phyloP scores from a whole-genome alignment of 495 filamentous ascomycete species.

The Penicillium longicatenatum region DNA sequence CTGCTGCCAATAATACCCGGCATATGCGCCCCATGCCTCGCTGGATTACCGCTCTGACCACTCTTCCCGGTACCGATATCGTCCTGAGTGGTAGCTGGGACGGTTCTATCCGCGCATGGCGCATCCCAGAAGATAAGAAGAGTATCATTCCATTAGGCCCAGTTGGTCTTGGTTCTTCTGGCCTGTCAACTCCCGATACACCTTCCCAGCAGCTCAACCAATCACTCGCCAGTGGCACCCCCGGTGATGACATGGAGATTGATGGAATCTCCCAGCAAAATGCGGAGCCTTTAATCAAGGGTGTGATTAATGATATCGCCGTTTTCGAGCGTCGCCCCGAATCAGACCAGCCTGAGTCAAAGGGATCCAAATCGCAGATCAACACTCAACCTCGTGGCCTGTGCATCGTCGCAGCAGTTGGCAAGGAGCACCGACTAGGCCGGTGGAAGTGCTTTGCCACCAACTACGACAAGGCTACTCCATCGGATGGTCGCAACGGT shows the following conservation, averaged over 20 bases:
- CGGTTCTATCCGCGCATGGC: slow-evolving; percentile 83
- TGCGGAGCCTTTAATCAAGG: slow-evolving; percentile 54
- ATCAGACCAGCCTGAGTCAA: slow-evolving; percentile 25
- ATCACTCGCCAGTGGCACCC: slow-evolving; percentile 32
- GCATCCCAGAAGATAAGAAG: slow-evolving; percentile 77
- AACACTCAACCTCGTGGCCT: slow-evolving; percentile 58
- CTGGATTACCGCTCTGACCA: slow-evolving; percentile 86
- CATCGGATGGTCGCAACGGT: slow-evolving; percentile 69
- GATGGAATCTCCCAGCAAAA: slow-evolving; percentile 20
- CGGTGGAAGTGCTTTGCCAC: slow-evolving; percentile 63
- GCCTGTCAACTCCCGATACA: slow-evolving; percentile 28
- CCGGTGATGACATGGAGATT: slow-evolving; percentile 27
- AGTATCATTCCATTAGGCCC: slow-evolving; percentile 71
- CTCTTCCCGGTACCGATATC: slow-evolving; percentile 83
- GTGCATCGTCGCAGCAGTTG: slow-evolving; percentile 78
- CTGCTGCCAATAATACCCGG: slow-evolving; percentile 56
- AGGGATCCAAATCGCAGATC: slow-evolving; percentile 57
- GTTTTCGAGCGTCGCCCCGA: slow-evolving; percentile 66
- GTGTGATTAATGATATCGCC: slow-evolving; percentile 82
- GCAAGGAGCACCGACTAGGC: slow-evolving; percentile 82
- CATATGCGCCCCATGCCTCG: slow-evolving; percentile 58
- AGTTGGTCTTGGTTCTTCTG: slow-evolving; percentile 48
- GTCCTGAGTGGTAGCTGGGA: slow-evolving; percentile 94
- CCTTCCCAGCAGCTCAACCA: slow-evolving; percentile 43
- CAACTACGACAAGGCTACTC: slow-evolving; percentile 43